A percentile compares a stretch with the other conserved stretches of the same genome.
Evolutionary conservation across 495 filamentous ascomycete species (phyloP).

Genomic region (Penicillium daleae): DNA sequence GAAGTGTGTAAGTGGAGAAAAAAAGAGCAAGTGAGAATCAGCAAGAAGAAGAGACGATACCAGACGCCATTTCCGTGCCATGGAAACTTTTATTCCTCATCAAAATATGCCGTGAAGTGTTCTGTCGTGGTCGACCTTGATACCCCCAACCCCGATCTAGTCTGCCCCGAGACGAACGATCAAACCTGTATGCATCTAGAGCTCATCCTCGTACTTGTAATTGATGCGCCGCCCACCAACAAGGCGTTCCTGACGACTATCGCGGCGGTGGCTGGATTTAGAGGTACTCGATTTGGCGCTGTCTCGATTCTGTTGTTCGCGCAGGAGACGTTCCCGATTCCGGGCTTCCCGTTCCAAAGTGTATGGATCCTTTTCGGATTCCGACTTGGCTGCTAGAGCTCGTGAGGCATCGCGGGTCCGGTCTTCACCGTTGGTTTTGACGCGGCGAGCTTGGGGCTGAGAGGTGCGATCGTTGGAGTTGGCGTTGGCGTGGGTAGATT

Average conservation of each 20-base stretch:
- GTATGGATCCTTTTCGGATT: conserved; percentile 66
- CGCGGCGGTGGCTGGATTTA: conserved; percentile 53
- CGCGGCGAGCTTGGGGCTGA: conserved; percentile 46
- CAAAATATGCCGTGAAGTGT: not conserved
- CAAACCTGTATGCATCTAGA: conserved; percentile 6
- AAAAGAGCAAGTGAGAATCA: conserved; percentile 1
- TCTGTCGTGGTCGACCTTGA: not conserved
- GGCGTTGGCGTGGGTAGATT: conserved; percentile 41
- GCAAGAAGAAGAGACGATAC: not conserved
- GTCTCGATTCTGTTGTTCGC: conserved; percentile 76
- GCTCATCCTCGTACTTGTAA: conserved; percentile 65
- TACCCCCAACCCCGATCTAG: not conserved
- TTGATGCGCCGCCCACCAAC: conserved; percentile 55
- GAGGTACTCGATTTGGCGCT: conserved; percentile 15
- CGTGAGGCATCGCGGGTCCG: conserved; percentile 22
- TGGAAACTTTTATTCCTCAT: not conserved
- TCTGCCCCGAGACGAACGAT: not conserved
- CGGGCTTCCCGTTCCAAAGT: conserved; percentile 76
- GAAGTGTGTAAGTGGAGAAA: not conserved
- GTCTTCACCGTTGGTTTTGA: conserved; percentile 43
- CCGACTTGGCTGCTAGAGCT: conserved; percentile 22
- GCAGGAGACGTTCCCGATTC: conserved; percentile 73
- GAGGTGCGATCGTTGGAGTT: conserved; percentile 40
- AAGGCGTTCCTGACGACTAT: conserved; percentile 56
- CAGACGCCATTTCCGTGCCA: conserved; percentile 15